phyloP scores from a whole-genome alignment of 2,329 filamentous ascomycete species.

The Botrytis fabae region DNA sequence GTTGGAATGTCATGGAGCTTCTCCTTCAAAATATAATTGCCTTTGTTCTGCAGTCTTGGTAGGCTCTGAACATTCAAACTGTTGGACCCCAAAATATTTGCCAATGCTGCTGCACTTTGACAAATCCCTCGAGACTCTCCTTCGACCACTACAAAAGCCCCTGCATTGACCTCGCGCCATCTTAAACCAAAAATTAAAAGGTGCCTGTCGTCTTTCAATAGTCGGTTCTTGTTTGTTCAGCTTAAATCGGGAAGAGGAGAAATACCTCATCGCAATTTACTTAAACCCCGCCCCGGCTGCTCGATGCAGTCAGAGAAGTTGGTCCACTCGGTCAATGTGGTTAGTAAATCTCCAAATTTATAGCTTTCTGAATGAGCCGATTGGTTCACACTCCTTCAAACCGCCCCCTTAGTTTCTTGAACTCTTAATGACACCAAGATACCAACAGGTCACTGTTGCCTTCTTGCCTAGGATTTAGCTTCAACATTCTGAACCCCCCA shows the following conservation, averaged over 20 bases:
- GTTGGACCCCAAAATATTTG: too few relatives aligned
- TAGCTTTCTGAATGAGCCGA: too few relatives aligned
- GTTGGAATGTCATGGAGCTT: conserved; percentile 97
- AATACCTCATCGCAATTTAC: conserved; percentile 40
- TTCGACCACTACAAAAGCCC: not conserved
- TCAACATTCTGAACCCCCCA: too few relatives aligned
- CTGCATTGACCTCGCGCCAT: conserved; percentile 28
- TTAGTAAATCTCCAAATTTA: not conserved
- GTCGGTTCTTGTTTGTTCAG: conserved; percentile 40
- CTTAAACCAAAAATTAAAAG: conserved; percentile 30
- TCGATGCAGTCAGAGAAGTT: not conserved
- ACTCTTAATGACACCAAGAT: not conserved
- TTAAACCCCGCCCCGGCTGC: not conserved
- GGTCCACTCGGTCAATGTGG: not conserved
- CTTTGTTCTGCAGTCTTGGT: not conserved
- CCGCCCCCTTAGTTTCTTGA: not conserved
- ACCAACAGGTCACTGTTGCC: not conserved
- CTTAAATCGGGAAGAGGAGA: conserved; percentile 49
- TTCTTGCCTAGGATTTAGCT: not conserved
- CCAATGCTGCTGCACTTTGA: not conserved
- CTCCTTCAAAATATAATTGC: conserved; percentile 46
- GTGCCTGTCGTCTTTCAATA: conserved; percentile 51
- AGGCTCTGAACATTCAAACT: not conserved
- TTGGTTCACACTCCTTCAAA: not conserved
- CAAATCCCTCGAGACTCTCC: not conserved